Conservation (phyloP, 2,329 filamentous ascomycete genomes). For the Fusarium longipes region DNA sequence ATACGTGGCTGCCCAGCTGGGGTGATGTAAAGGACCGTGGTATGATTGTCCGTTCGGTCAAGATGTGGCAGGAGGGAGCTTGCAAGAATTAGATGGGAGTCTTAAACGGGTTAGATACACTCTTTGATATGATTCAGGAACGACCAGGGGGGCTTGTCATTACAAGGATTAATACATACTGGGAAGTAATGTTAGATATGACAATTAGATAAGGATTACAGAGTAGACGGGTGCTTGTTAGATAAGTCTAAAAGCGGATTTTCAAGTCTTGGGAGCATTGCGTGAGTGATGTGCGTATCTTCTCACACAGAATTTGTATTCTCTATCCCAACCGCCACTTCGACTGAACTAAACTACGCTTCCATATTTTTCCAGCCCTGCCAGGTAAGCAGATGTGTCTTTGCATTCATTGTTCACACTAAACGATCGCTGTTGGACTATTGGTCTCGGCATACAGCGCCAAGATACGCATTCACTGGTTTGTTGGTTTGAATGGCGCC, state of each 20-base stretch:
- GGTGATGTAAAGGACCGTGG: conserved; percentile 48
- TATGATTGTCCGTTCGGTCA: conserved; percentile 58
- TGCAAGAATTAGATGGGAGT: conserved; percentile 4
- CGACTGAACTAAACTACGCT: background rate
- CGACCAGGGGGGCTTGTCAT: background rate
- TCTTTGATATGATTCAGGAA: background rate
- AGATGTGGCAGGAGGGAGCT: conserved; percentile 57
- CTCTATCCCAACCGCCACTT: background rate
- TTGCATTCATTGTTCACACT: too few relatives aligned
- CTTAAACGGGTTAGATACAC: background rate
- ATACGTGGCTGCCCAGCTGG: conserved; percentile 57
- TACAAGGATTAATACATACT: background rate
- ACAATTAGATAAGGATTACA: background rate
- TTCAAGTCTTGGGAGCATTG: too few relatives aligned
- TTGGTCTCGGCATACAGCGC: background rate
- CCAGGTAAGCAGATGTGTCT: too few relatives aligned
- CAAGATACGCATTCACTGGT: background rate
- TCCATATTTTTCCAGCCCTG: too few relatives aligned
- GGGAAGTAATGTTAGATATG: background rate
- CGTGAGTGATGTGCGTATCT: background rate
- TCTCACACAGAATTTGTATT: too few relatives aligned
- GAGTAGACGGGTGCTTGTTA: too few relatives aligned
- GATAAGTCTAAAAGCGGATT: too few relatives aligned
- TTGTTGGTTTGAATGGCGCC: background rate
- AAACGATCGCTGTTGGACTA: background rate